phyloP scores from a whole-genome alignment of 768 basidiomycete genomes.

The Pilatotrama ljubarskyi region DNA sequence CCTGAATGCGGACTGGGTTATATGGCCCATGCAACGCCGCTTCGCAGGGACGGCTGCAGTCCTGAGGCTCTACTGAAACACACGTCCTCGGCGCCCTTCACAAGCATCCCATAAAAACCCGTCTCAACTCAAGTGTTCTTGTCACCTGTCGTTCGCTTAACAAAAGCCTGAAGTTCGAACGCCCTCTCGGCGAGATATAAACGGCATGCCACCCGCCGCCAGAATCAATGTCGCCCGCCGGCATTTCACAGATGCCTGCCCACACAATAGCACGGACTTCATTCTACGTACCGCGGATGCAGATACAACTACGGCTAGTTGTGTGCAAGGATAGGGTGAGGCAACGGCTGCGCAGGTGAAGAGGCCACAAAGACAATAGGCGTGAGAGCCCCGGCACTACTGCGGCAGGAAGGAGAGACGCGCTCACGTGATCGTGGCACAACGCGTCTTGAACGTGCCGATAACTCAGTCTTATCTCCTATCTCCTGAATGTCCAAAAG shows the following conservation, averaged over 20 bases:
- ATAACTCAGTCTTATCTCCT: too few species aligned
- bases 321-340: slow-evolving; percentile 1
- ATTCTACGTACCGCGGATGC: not conserved
- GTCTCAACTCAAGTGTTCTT: not conserved
- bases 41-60: too few species aligned
- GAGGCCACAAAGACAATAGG: slow-evolving; percentile 5
- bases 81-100: not conserved
- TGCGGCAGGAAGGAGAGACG: not conserved
- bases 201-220: not conserved
- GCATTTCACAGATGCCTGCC: not conserved
- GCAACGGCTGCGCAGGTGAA: not conserved
- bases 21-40: not conserved
- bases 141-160: not conserved
- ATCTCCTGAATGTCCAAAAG: too few species aligned
- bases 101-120: not conserved
- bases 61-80: too few species aligned
- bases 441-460: not conserved
- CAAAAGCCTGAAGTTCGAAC: not conserved
- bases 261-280: not conserved
- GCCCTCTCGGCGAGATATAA: not conserved
- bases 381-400: slow-evolving; percentile 7
- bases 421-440: slow-evolving; percentile 12
- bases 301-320: not conserved
- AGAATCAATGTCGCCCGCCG: not conserved
- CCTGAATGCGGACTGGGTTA: not conserved